A percentile compares a stretch with the other conserved stretches of the same genome.
These are phyloP conservation scores for Penicillium brevicompactum DNA, from an alignment of 2,329 filamentous ascomycete species.

Conservation along the genomic window DNA sequence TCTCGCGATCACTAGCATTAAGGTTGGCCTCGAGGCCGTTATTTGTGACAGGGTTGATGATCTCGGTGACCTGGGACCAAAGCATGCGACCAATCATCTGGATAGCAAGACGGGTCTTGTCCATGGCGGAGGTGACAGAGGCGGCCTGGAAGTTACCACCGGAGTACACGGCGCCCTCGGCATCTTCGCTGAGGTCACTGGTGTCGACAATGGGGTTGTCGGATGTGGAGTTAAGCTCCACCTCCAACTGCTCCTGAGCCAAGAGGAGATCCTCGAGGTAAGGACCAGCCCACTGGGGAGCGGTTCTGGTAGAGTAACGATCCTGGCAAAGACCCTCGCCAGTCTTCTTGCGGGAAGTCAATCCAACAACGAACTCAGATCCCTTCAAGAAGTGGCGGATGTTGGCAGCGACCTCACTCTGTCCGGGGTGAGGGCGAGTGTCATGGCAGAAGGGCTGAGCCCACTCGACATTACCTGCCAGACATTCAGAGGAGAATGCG, in stretches of 20 bases:
- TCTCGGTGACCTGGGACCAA: conserved; percentile 64
- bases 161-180: conserved; percentile 52
- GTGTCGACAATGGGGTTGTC: conserved; percentile 67
- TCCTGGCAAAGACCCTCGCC: conserved; percentile 57
- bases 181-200: conserved; percentile 6
- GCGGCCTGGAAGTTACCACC: conserved; percentile 71
- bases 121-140: conserved; percentile 65
- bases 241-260: conserved; percentile 58
- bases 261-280: conserved; percentile 64
- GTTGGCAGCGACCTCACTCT: conserved; percentile 59
- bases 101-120: conserved; percentile 56
- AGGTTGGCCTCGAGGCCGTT: conserved; percentile 66
- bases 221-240: conserved; percentile 67
- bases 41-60: conserved; percentile 63
- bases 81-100: conserved; percentile 65
- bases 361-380: conserved; percentile 47
- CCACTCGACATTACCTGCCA: conserved; percentile 59
- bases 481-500: conserved; percentile 62
- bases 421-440: conserved; percentile 62
- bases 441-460: conserved; percentile 61
- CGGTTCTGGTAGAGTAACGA: conserved; percentile 65
- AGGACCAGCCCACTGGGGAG: conserved; percentile 69
- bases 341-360: conserved; percentile 16
- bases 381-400: conserved; percentile 54
- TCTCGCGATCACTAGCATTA: conserved; percentile 56